Base-by-base conservation (phyloP, 768 basidiomycete species). In the Cystobasidium onofrii region DNA sequence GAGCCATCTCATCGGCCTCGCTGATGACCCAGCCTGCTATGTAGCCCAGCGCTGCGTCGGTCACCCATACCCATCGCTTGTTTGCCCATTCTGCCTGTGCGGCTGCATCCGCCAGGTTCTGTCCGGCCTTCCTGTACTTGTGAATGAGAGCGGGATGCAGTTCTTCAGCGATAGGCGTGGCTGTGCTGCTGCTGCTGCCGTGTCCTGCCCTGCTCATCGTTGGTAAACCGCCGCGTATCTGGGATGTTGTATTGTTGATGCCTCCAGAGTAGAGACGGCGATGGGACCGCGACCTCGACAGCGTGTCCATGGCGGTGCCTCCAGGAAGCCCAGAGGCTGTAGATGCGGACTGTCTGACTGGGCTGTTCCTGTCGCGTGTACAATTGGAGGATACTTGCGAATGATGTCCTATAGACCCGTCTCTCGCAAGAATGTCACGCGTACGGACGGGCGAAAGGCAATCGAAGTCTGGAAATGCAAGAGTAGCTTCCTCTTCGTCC, bases 31-130 rank as follows among this genome's bases (percentile, higher is more conserved):
- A 95, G 72, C 92, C 94, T 55, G 92, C 89, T 61, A 95, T 86
- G 81, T 97, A 98, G 0, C 95, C 95, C 76, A 93, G 90, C 80
- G 86, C 87, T 73, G 89, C 86, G 81, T 98, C 94, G 1, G 92
- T 92, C 29, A 94, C 89, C 95, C 95, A 98, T 6, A 97, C 92
- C 90, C 94, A 95, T 84, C 89, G 91, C 88, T 94, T 96, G 85
- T 92, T 92, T 80, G 92, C 94, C 82, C 93, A 95, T 81, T 94
- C 92, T 12, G 92, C 91, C 80, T 93, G 91, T n/a, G 89, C 86
- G 23, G 91, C 92, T 25, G 92, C 91, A 34, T 76, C 39, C 17
- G 64, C 52, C 9, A 73, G 50, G 72, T 39, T 69, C 72, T 73
- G 72, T 41, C 72, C 64, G 4, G 72, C 29, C 27, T 60, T 55